phyloP scores from a whole-genome alignment of 2,329 filamentous ascomycete species.

The Alternaria sp. region DNA sequence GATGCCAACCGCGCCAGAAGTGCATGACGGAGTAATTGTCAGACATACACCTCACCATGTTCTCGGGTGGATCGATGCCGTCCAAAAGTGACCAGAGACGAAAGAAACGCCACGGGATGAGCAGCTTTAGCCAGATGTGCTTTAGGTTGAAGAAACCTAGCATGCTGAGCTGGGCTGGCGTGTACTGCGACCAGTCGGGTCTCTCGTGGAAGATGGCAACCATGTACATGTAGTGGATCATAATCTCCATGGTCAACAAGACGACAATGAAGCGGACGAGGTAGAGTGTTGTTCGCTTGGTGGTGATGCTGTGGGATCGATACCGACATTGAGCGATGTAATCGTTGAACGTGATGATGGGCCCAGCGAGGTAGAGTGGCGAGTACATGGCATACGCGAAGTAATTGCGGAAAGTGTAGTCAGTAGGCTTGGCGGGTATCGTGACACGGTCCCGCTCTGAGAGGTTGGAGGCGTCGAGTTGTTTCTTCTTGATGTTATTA shows the following conservation, averaged over 20 bases:
- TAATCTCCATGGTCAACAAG: constrained; percentile 81
- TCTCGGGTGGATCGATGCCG: constrained; percentile 92
- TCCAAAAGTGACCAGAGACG: constrained; percentile 93
- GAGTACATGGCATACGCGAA: constrained; percentile 89
- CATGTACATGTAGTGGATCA: constrained; percentile 91
- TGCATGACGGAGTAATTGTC: constrained; percentile 90
- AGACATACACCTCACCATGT: constrained; percentile 96
- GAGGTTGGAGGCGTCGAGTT: constrained; percentile 84
- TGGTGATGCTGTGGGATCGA: constrained; percentile 72
- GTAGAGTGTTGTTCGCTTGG: constrained; percentile 76
- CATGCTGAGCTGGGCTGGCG: constrained; percentile 84
- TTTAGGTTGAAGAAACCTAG: constrained; percentile 96
- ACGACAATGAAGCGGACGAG: constrained; percentile 80
- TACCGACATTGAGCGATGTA: constrained; percentile 88
- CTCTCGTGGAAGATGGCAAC: constrained; percentile 85
- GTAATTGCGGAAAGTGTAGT: constrained; percentile 86
- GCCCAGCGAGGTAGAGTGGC: constrained; percentile 89
- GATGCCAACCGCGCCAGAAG: constrained; percentile 98
- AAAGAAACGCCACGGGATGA: constrained; percentile 98
- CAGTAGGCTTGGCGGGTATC: constrained; percentile 71
- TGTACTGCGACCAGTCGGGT: constrained; percentile 82
- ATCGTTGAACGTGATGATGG: constrained; percentile 97
- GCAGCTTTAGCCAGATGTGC: constrained; percentile 96
- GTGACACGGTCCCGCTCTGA: constrained; percentile 87
- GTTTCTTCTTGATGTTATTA: constrained; percentile 92